Conservation (phyloP, 768 basidiomycete genomes). For the Lactarius hengduanensis region DNA sequence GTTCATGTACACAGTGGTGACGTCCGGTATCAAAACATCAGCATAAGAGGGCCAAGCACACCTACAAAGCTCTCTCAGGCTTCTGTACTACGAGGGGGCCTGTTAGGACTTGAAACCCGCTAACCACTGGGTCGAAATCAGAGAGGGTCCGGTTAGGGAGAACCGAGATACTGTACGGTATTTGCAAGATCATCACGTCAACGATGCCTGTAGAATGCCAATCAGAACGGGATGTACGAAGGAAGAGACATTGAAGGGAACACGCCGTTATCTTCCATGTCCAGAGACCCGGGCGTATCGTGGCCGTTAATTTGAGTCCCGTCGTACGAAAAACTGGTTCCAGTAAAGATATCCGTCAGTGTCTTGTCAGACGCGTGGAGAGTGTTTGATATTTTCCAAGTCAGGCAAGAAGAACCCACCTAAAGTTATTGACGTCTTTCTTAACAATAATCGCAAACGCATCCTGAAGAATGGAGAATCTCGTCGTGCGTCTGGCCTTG, state of each 20-base stretch:
- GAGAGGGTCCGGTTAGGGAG: no score
- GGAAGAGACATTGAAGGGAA: not conserved
- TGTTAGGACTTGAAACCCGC: no score
- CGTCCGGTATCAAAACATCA: no score
- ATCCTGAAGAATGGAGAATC: slow-evolving; percentile 86
- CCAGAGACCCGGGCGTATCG: slow-evolving; percentile 80
- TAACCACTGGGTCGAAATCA: no score
- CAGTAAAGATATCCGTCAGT: not conserved
- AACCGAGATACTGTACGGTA: no score
- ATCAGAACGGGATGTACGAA: slow-evolving; percentile 6
- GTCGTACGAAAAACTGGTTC: slow-evolving; percentile 82
- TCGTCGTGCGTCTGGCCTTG: slow-evolving; percentile 94
- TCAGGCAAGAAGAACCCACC: slow-evolving; percentile 50
- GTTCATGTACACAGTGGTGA: no score
- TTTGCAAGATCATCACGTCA: slow-evolving; percentile 77
- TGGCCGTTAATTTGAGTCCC: slow-evolving; percentile 83
- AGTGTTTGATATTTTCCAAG: not conserved
- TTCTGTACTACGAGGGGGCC: no score
- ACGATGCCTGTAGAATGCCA: slow-evolving; percentile 62
- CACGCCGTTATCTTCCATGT: slow-evolving; percentile 88
- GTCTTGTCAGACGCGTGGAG: not conserved
- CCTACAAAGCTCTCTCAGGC: no score
- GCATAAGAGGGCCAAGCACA: no score
- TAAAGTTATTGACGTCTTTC: slow-evolving; percentile 82
- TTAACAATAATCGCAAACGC: slow-evolving; percentile 89